A percentile compares a stretch with the other conserved stretches of the same genome.
Conservation (phyloP, 176 grass and related monocot genomes). For the Oryza australiensis region DNA sequence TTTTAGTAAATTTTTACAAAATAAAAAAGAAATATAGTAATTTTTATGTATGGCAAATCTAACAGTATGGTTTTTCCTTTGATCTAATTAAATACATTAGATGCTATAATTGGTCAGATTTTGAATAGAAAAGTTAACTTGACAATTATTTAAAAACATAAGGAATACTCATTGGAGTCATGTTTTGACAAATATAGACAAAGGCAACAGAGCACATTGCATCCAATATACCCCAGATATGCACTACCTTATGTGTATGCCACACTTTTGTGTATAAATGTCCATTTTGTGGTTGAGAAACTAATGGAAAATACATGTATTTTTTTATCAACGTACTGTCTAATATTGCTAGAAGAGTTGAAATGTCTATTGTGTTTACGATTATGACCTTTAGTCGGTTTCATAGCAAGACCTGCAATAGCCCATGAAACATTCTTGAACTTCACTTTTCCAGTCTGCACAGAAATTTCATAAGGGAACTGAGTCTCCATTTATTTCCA, state of each 20-base stretch:
- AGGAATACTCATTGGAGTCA: not conserved
- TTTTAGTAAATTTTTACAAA: not conserved
- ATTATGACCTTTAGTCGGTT: constrained; percentile 69
- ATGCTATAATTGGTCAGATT: not conserved
- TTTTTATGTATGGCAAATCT: not conserved
- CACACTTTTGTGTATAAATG: not conserved
- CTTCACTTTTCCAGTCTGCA: constrained; percentile 78
- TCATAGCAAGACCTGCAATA: constrained; percentile 76
- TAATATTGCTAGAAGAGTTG: not conserved
- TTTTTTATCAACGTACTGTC: not conserved
- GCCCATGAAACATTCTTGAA: constrained; percentile 96
- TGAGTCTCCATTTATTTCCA: constrained; percentile 6
- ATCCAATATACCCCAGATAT: not conserved
- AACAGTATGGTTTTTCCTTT: not conserved
- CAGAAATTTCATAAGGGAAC: constrained; percentile 25
- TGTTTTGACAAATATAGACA: constrained; percentile 8
- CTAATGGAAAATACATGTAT: not conserved
- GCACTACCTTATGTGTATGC: not conserved
- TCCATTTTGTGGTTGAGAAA: not conserved
- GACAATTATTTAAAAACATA: not conserved
- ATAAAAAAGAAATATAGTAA: no score
- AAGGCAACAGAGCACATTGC: not conserved
- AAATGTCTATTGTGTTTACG: constrained; percentile 12
- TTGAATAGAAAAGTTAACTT: not conserved
- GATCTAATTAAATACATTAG: not conserved